These are phyloP conservation scores for Lentinula novae-zelandiae DNA, from an alignment of 1,284 basidiomycete genomes.

Conservation along the genomic window DNA sequence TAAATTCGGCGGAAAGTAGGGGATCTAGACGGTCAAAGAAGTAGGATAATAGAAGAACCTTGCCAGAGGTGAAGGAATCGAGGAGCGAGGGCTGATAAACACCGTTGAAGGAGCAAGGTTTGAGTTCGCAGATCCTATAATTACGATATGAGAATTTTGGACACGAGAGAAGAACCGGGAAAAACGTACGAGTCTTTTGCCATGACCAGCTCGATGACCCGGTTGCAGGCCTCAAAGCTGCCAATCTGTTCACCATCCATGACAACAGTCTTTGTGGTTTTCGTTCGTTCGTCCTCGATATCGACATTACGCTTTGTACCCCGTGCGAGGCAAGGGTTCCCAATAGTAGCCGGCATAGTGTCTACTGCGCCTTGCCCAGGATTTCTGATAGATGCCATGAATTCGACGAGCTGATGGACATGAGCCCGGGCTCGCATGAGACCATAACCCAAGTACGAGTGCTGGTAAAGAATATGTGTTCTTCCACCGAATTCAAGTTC, in stretches of 20 bases:
- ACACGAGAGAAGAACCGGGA: slow-evolving; percentile 3
- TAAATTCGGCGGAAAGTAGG: slow-evolving; percentile 45
- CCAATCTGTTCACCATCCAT: slow-evolving; percentile 83
- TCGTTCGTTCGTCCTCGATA: slow-evolving; percentile 59
- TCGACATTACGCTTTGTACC: slow-evolving; percentile 65
- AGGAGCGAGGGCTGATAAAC: slow-evolving; percentile 96
- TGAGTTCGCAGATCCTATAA: slow-evolving; percentile 76
- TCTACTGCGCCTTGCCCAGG: background rate
- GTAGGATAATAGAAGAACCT: slow-evolving; percentile 88
- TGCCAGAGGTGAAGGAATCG: slow-evolving; percentile 81
- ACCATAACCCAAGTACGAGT: slow-evolving; percentile 95
- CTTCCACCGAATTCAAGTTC: slow-evolving; percentile 74
- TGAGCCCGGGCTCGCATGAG: slow-evolving; percentile 86
- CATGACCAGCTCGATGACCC: slow-evolving; percentile 88
- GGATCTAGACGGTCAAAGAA: slow-evolving; percentile 94
- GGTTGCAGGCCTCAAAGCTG: slow-evolving; percentile 82
- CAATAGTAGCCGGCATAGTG: slow-evolving; percentile 16
- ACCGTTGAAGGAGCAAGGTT: slow-evolving; percentile 95
- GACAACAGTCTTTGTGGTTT: slow-evolving; percentile 57
- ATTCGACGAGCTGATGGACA: slow-evolving; percentile 88
- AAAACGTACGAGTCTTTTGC: slow-evolving; percentile 88
- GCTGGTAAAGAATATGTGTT: slow-evolving; percentile 82
- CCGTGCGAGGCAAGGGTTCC: slow-evolving; percentile 81
- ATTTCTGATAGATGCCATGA: slow-evolving; percentile 61
- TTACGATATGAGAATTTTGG: background rate